Percentiles rank a stretch among this genome's conserved stretches.
phyloP scores from a whole-genome alignment of 257 asterid species.

The Solanum rostratum region DNA sequence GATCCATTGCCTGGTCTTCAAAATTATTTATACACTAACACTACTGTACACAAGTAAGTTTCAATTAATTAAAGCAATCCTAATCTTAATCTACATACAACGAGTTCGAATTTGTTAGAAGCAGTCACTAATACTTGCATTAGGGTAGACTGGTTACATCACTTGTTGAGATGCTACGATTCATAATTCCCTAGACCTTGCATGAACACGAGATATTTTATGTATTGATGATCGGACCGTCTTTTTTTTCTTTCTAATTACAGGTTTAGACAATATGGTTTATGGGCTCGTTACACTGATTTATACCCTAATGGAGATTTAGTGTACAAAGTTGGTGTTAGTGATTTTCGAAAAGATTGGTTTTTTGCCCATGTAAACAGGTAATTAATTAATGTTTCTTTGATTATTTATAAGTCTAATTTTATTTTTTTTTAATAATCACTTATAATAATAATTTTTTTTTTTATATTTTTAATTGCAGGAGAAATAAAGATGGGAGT shows the following conservation, averaged over 20 bases:
- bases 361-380: slow-evolving; percentile 28
- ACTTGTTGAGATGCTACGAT: no score
- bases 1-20: slow-evolving; percentile 6
- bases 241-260: not conserved
- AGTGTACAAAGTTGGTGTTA: slow-evolving; percentile 12
- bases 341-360: slow-evolving; percentile 24
- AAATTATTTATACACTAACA: slow-evolving; percentile 1
- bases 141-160: not conserved
- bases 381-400: not conserved
- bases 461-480: slow-evolving; percentile 2
- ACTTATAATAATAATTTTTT: not conserved
- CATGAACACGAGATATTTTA: fast-evolving
- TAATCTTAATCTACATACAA: not conserved
- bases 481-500: slow-evolving; percentile 9
- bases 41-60: slow-evolving; percentile 1
- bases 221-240: not conserved
- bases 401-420: not conserved
- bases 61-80: not conserved
- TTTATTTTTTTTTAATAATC: not conserved
- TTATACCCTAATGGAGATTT: slow-evolving; percentile 21
- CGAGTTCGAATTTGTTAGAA: no score
- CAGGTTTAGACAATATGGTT: slow-evolving; percentile 26
- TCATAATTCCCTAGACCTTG: not conserved
- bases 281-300: slow-evolving; percentile 28
- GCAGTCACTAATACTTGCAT: not conserved